Conservation (phyloP, 768 basidiomycete genomes). For the Cystobasidium tubakii region DNA sequence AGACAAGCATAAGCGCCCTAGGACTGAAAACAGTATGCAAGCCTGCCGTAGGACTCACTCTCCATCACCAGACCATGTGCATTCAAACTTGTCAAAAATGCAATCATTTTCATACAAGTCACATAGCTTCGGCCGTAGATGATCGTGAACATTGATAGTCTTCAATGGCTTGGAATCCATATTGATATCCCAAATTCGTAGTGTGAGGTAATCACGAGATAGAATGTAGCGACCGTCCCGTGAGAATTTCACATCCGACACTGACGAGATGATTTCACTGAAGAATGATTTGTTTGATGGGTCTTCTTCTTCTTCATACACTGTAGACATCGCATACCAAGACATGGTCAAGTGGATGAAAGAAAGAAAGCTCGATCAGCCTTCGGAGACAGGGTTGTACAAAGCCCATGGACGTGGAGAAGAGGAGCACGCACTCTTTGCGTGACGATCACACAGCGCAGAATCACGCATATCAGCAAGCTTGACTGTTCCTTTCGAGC, state of each 20-base stretch:
- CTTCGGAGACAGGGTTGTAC: too few relatives aligned
- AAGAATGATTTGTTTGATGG: constrained; percentile 96
- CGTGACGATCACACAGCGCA: constrained; percentile 88
- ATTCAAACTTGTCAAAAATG: constrained; percentile 99
- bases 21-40: background rate
- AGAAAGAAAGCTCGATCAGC: background rate
- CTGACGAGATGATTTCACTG: constrained; percentile 98
- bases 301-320: constrained; percentile 98
- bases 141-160: constrained; percentile 97
- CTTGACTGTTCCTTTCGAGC: constrained; percentile 99
- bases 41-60: constrained; percentile 54
- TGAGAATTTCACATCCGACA: constrained; percentile 99
- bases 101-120: constrained; percentile 99
- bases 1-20: too few relatives aligned
- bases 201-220: constrained; percentile 89
- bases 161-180: constrained; percentile 95
- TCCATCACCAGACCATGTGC: constrained; percentile 96
- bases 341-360: background rate
- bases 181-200: constrained; percentile 99
- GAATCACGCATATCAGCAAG: constrained; percentile 98
- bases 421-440: constrained; percentile 68
- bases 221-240: constrained; percentile 94
- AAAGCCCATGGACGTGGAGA: background rate
- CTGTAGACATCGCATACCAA: constrained; percentile 52
- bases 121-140: constrained; percentile 91